Conservation (phyloP, 1,284 basidiomycete genomes). For the Pseudozyma tsukubaensis region DNA sequence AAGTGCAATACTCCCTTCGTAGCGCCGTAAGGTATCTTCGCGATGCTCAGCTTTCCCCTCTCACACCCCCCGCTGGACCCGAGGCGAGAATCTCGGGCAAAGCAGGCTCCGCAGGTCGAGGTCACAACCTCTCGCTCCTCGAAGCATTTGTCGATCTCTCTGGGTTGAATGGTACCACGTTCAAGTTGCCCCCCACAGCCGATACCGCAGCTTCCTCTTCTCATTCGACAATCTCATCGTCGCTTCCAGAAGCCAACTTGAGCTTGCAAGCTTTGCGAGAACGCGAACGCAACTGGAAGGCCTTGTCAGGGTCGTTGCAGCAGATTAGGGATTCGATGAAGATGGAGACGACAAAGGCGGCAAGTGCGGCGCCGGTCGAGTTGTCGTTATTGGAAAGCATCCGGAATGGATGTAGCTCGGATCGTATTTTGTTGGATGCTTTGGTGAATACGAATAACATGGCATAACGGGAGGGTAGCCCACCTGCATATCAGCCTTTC, state of each 20-base stretch:
- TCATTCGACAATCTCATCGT: not conserved
- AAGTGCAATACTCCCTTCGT: constrained; percentile 47
- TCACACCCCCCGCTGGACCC: constrained; percentile 26
- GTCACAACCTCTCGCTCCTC: constrained; percentile 44
- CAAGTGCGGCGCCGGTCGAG: constrained; percentile 3
- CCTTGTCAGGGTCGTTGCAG: constrained; percentile 33
- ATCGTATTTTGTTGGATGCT: constrained; percentile 30
- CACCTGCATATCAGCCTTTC: too few relatives aligned
- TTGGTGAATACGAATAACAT: constrained; percentile 28
- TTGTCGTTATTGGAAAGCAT: constrained; percentile 24
- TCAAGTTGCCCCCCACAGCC: constrained; percentile 31
- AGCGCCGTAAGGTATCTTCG: constrained; percentile 39
- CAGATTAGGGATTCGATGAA: constrained; percentile 22
- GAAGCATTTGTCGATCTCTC: constrained; percentile 46
- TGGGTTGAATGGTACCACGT: constrained; percentile 31
- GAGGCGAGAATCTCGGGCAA: constrained; percentile 30
- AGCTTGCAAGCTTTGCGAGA: constrained; percentile 43
- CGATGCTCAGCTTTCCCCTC: constrained; percentile 39
- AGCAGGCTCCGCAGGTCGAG: constrained; percentile 35
- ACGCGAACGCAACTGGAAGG: constrained; percentile 42
- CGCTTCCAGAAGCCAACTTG: constrained; percentile 23
- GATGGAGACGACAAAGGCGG: not conserved
- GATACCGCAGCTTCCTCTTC: not conserved
- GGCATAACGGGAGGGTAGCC: constrained; percentile 2
- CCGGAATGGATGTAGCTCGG: constrained; percentile 25